Conservation (phyloP, 192 early-diverging fungal genomes). For the Coemansia sp. region DNA sequence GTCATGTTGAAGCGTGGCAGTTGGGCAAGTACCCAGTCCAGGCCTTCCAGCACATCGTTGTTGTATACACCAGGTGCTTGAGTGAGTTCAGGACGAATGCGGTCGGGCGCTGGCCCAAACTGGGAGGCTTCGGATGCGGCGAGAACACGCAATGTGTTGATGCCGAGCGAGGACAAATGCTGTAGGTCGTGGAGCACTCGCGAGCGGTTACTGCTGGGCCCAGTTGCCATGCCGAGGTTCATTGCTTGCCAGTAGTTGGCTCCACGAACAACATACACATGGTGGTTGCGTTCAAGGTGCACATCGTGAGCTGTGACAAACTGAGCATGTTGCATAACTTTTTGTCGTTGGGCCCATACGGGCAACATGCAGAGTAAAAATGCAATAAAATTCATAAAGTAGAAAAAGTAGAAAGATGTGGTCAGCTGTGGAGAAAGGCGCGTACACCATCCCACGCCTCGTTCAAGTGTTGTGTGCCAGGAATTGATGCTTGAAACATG, state of each 20-base stretch:
- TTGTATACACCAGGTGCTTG: conserved; percentile 57
- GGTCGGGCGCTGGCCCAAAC: conserved; percentile 55
- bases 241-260: conserved; percentile 79
- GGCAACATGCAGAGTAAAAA: not conserved
- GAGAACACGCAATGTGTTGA: conserved; percentile 67
- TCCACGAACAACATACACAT: conserved; percentile 45
- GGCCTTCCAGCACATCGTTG: conserved; percentile 58
- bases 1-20: conserved; percentile 59
- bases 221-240: conserved; percentile 59
- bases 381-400: not conserved
- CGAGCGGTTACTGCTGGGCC: conserved; percentile 52
- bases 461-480: not conserved
- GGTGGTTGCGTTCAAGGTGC: conserved; percentile 31
- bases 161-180: conserved; percentile 41
- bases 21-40: conserved; percentile 64
- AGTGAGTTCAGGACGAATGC: conserved; percentile 64
- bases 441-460: conserved; percentile 17
- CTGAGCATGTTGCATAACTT: not conserved
- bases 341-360: not conserved
- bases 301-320: conserved; percentile 55
- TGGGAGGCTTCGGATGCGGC: conserved; percentile 61
- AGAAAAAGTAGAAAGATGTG: not conserved
- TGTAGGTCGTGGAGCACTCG: conserved; percentile 60
- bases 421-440: conserved; percentile 11
- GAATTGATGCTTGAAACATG: conserved; percentile 28